Evolutionary conservation across 768 basidiomycete genomes (phyloP), one percentile per base, ranked within the genome.

Genomic region (Suillus lakei): DNA sequence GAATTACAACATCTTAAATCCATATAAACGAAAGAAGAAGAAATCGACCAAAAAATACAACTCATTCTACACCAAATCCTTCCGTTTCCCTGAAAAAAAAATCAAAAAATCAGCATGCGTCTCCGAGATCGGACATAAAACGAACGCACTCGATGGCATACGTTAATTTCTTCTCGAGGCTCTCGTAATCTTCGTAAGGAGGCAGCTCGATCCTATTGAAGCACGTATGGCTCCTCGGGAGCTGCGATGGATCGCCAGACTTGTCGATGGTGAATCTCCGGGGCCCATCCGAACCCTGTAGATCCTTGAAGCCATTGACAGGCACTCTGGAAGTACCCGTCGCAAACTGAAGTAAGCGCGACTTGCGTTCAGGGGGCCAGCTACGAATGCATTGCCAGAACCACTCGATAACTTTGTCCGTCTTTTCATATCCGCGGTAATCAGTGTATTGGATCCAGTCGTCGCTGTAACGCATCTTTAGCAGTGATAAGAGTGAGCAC

Each of bases 361-460:
- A 91, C 76, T 96, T 96, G 68, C 92, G 86, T 75, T 97, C 95
- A 0, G 92, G 84, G 10, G 95, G 92, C 95, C 95, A 97, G 39
- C 90, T 88, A 43, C 91, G 89, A 62, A 97, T 86, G 71, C 91
- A 92, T 76, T 95, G 89, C 95, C 95, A 96, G 84, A 97, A 97
- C 95, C 95, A 96, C 72, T 93, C 91, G 68, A 96, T 93, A 66
- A 93, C 91, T 73, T 92, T 89, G 73, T 94, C 93, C 4, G 88
- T 90, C 81, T 91, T 92, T 72, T 91, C 88, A 73, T 93, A 94
- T 5, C 91, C 90, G 61, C 93, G 89, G 74, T 96, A 96, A 73
- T 96, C 95, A 23, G 95, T 97, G 78, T 93, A 94, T 72, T 95
- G 94, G 70, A 90, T 92, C 95, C 95, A 96, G 72, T 95, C 93